phyloP scores from a whole-genome alignment of 768 basidiomycete genomes.

The Termitomyces sp. region DNA sequence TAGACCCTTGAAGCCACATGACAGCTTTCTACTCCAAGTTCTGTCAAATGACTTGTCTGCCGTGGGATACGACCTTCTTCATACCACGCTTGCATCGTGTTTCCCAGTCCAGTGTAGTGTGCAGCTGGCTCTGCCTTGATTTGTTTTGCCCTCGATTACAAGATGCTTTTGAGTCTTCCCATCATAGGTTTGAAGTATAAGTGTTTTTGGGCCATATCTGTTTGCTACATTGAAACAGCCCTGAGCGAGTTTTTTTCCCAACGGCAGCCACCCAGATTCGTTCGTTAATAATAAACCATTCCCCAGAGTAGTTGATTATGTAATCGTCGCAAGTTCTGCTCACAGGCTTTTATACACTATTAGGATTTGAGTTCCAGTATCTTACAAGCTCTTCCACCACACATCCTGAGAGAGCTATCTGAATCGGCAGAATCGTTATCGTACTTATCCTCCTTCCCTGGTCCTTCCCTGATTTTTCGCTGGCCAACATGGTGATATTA shows the following conservation, averaged over 20 bases:
- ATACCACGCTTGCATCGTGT: neutral
- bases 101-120: too few species aligned
- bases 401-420: neutral
- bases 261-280: neutral
- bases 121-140: neutral
- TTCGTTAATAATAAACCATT: too few species aligned
- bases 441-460: neutral
- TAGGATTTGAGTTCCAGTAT: neutral
- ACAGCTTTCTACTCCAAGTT: neutral
- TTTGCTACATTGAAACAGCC: neutral
- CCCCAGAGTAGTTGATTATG: neutral
- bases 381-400: neutral
- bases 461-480: too few species aligned
- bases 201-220: neutral
- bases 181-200: neutral
- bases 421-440: neutral
- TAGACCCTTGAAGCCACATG: neutral
- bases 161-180: neutral
- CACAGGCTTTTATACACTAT: neutral
- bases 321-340: neutral
- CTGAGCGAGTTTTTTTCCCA: neutral
- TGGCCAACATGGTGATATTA: slow-evolving; percentile 9
- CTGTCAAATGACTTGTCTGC: neutral
- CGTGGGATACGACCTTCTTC: neutral
- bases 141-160: too few species aligned